Base-by-base conservation (phyloP, 2,329 filamentous ascomycete genomes). In the Colletotrichum musicola region DNA sequence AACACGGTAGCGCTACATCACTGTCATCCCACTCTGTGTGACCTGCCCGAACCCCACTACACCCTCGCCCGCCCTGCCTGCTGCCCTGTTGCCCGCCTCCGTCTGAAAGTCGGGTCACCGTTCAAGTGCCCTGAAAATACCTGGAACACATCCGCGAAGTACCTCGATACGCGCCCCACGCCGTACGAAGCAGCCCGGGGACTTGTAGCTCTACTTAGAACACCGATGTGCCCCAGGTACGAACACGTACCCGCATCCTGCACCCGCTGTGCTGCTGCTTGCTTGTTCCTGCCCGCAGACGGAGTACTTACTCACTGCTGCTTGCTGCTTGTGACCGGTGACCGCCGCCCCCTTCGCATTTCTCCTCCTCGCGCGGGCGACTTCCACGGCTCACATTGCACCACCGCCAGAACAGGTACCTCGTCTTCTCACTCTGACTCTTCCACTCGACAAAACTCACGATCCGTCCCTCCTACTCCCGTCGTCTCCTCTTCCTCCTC, bases 21-120 rank as follows among this genome's bases (percentile, higher is more conserved):
- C 35, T 44, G 62, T 68, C 62, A 69, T 61, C 62, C 56, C 62
- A 65, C 65, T 56, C 35, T 53, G 35, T 40, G 20, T 25, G 13
- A 42, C 40, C 40, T 5, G 10, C 40, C 10, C 27, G 42, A 61
- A 69, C 66, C 66, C 66, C 66, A 69, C 66, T 53, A 69, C 66
- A 69, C 66, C 56, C 62, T 68, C 65, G 62, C 56, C 64, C 49
- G 59, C 47, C 61, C 35, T 44, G 16, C 47, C 18, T 27, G 16
- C 27, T 60, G 13, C 30, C 13, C 18, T 42, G 30, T 14, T 60
- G 46, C 46, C 46, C 20, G 46, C 18, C 20, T 20, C 18, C 16
- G n/a, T 49, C 46, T 49, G 46, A 18, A 20, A 5, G 18, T 18
- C 16, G 18, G 27, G 27, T 30, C 35, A 20, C 30, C 35, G 57